Conservation (phyloP, 306 rosid species). For the Cicer cuneatum region DNA sequence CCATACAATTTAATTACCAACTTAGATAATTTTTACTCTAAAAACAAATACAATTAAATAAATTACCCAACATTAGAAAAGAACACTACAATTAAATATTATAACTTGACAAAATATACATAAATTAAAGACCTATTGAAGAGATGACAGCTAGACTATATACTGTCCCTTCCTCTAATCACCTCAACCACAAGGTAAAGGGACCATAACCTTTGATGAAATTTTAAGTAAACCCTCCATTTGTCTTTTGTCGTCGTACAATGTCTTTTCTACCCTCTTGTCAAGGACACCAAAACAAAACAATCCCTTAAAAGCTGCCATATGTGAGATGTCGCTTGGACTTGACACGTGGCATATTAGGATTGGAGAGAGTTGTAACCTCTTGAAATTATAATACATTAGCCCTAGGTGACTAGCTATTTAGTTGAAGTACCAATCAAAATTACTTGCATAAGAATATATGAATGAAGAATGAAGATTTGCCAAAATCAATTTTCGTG, state of each 20-base stretch:
- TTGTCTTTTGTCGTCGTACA: conserved; percentile 31
- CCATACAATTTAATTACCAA: too few relatives aligned
- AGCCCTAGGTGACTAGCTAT: conserved; percentile 9
- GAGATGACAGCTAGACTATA: conserved; percentile 50
- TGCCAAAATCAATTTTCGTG: conserved; percentile 4
- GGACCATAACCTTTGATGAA: conserved; percentile 39
- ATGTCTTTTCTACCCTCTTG: conserved; percentile 25
- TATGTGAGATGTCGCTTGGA: conserved; percentile 26
- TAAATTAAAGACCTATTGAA: conserved; percentile 34
- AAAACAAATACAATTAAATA: too few relatives aligned
- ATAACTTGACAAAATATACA: conserved; percentile 47
- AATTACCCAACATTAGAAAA: not conserved
- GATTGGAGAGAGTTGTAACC: not conserved
- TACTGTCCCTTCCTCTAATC: conserved; percentile 49
- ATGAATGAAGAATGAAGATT: conserved; percentile 15
- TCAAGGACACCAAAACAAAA: conserved; percentile 37
- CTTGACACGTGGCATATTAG: conserved; percentile 18
- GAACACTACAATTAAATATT: conserved; percentile 34
- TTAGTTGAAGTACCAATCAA: not conserved
- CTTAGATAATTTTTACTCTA: too few relatives aligned
- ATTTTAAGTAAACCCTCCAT: conserved; percentile 43
- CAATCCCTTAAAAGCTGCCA: conserved; percentile 43
- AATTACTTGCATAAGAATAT: not conserved
- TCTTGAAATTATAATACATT: conserved; percentile 3
- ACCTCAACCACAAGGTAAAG: conserved; percentile 35